These are phyloP conservation scores for Achaetomiella virescens DNA, from an alignment of 495 filamentous ascomycete genomes.

Conservation along the genomic window DNA sequence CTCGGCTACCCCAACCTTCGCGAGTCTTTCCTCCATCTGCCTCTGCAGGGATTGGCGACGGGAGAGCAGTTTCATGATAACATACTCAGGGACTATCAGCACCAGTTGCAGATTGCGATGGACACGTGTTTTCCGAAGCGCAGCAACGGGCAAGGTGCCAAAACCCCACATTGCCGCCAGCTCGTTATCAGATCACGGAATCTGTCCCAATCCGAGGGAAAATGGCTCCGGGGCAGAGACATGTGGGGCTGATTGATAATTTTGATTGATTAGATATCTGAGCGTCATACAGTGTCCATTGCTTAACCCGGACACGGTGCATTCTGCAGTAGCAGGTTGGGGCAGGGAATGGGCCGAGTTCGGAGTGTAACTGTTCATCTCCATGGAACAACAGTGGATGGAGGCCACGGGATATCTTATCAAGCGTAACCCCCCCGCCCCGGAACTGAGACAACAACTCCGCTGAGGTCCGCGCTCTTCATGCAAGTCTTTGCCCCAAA, in stretches of 20 bases:
- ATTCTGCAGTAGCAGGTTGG: background rate
- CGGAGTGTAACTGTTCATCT: conserved; percentile 2
- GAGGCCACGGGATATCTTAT: background rate
- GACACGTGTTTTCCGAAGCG: background rate
- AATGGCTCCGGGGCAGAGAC: background rate
- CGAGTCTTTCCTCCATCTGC: too few relatives aligned
- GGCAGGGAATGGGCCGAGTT: conserved; percentile 5
- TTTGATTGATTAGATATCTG: conserved; percentile 26
- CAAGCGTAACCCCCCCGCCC: too few relatives aligned
- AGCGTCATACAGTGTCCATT: conserved; percentile 10
- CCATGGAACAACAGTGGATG: background rate
- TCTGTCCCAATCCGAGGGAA: background rate
- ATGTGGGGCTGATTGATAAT: conserved; percentile 32
- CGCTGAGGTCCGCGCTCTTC: background rate
- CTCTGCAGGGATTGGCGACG: too few relatives aligned
- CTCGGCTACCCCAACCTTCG: too few relatives aligned
- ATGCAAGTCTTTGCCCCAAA: background rate
- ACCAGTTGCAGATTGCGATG: background rate
- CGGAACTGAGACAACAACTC: conserved; percentile 3
- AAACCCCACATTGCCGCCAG: conserved; percentile 3
- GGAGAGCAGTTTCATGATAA: too few relatives aligned
- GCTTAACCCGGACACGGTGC: background rate
- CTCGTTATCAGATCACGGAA: conserved; percentile 8
- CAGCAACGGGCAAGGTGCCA: background rate
- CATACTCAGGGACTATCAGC: too few relatives aligned